Percentiles rank a stretch among this genome's conserved stretches.
phyloP scores from a whole-genome alignment of 108 stramenopile species.

The Cyclostephanos tholiformis region DNA sequence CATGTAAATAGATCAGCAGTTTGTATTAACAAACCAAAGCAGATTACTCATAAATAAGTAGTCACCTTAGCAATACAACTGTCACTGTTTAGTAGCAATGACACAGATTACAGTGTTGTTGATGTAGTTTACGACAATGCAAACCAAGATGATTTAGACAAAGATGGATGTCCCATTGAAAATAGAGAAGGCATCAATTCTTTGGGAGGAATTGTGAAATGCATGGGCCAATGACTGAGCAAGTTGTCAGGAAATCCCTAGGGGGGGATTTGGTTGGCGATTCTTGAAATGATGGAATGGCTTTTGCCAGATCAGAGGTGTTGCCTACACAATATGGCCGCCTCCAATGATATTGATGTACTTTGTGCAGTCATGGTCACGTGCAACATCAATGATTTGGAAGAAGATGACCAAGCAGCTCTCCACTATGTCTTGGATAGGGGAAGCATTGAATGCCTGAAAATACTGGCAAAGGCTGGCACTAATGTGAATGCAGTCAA shows the following conservation, averaged over 20 bases:
- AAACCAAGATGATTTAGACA: slow-evolving; percentile 43
- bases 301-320: slow-evolving; percentile 13
- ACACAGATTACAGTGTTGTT: slow-evolving; percentile 4
- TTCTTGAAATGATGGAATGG: slow-evolving; percentile 4
- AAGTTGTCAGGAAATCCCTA: slow-evolving; percentile 5
- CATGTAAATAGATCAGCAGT: no score
- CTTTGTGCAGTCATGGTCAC: slow-evolving; percentile 41
- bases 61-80: no score
- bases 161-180: slow-evolving; percentile 59
- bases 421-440: slow-evolving; percentile 82
- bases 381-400: slow-evolving; percentile 49
- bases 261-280: slow-evolving; percentile 7
- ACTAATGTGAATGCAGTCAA: slow-evolving; percentile 75
- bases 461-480: slow-evolving; percentile 59
- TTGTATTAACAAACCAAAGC: no score
- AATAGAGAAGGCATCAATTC: slow-evolving; percentile 40
- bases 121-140: slow-evolving; percentile 45
- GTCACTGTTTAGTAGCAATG: no score
- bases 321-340: slow-evolving; percentile 57
- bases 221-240: slow-evolving; percentile 46
- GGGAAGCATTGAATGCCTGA: slow-evolving; percentile 61
- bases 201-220: slow-evolving; percentile 36
- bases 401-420: slow-evolving; percentile 73
- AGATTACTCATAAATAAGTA: no score
- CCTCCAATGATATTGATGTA: slow-evolving; percentile 32